Evolutionary conservation across 129 eudicot species (phyloP), one percentile per base, ranked within the genome.

Genomic region (Logfia minima): DNA sequence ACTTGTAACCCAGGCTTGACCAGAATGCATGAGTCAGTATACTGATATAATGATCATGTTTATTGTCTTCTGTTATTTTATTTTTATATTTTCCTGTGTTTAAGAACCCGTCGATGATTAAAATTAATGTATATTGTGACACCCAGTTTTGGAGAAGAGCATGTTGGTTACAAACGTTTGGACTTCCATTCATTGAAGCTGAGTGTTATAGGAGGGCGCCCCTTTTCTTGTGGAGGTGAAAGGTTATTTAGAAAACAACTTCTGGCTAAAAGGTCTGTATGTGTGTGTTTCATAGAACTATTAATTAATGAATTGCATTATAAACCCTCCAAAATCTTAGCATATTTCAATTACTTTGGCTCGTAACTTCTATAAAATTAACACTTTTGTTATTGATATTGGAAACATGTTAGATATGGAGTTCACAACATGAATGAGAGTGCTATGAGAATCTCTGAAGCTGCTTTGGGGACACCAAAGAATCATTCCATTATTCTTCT

Each of bases 181-280:
- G 97, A 93, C 83, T 87, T 86, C 39, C 96, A 85, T 72, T 62
- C 65, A 39, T 69, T 90, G 72, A 93, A 93, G 81, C 86, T 90
- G 45, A 93, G 97, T 68, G 58, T 90, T 83, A 84, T 88, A 83
- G 98, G 97, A 66, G 98, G 98, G 10, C 88, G 98, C 26, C 98
- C 98, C 26, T 90, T 93, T 79, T 90, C 98, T 62, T 75, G 87
- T 85, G 97, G 98, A 26, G 97, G 98, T 68, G 76, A 76, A 68
- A 67, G 79, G 39, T 76, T 93, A 70, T 87, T 71, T 58, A 88
- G 97, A 59, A 84, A 89, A 81, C 81, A 72, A 74, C 98, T 93
- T 83, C 91, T 93, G 62, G 69, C 81, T 66, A 89, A 89, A 72
- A 90, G 97, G 98, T 90, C 19, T 67, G 21, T 55, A 77, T 59